Conservation (phyloP, 108 stramenopile genomes). For the Skeletonema marinoi region DNA sequence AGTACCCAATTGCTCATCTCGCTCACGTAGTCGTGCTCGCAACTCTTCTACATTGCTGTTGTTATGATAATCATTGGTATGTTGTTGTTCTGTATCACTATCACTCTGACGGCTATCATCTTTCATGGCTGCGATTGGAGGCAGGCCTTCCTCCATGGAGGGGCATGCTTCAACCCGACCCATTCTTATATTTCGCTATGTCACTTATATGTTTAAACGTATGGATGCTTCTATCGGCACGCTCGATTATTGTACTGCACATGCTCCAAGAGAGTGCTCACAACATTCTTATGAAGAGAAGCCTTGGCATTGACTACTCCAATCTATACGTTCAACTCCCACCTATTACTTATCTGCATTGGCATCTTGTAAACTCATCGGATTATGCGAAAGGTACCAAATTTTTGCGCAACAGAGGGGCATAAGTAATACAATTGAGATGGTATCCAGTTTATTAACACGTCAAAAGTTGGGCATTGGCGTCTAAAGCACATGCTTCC, state of each 20-base stretch:
- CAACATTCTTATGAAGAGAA: too few relatives aligned
- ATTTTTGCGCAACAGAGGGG: background rate
- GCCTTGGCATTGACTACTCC: too few relatives aligned
- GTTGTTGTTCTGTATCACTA: slow-evolving; percentile 17
- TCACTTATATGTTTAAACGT: background rate
- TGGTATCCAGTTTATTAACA: background rate
- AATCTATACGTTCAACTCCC: too few relatives aligned
- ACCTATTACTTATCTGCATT: background rate
- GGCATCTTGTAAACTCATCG: background rate
- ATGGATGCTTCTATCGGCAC: too few relatives aligned
- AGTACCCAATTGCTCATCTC: slow-evolving; percentile 56
- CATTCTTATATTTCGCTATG: background rate
- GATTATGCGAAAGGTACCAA: too few relatives aligned
- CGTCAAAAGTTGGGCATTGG: background rate
- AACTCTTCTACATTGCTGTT: slow-evolving; percentile 35
- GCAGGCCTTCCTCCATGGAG: background rate
- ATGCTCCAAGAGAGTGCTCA: background rate
- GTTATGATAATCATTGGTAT: slow-evolving; percentile 13
- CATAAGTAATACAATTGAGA: background rate
- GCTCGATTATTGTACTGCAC: background rate
- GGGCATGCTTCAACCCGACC: background rate
- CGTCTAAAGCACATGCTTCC: background rate
- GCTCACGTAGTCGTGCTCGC: slow-evolving; percentile 44
- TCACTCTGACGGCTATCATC: slow-evolving; percentile 1
- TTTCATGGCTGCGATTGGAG: background rate